phyloP scores from a whole-genome alignment of 1,284 basidiomycete genomes.

The Xerocomus minutiporus region DNA sequence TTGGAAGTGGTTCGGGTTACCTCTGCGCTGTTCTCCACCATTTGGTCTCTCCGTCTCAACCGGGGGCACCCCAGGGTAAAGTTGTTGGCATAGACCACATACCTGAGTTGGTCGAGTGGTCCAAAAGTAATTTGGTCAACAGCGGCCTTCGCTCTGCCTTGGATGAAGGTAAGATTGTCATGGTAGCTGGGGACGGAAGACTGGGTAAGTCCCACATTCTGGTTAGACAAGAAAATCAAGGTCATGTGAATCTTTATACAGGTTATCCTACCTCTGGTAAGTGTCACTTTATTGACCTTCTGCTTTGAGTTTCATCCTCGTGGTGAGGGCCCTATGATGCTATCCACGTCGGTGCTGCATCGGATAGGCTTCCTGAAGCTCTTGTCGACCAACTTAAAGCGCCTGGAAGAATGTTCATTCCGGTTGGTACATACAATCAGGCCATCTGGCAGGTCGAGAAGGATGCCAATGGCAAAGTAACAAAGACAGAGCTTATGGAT shows the following conservation, averaged over 20 bases:
- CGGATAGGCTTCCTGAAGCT: constrained; percentile 67
- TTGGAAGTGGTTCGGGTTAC: constrained; percentile 79
- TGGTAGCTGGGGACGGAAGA: constrained; percentile 80
- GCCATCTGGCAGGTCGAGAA: constrained; percentile 80
- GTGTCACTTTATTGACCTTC: background rate
- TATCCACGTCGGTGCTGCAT: constrained; percentile 95
- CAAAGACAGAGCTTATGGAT: constrained; percentile 68
- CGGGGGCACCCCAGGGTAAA: constrained; percentile 44
- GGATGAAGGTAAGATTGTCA: constrained; percentile 49
- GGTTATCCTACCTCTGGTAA: constrained; percentile 31
- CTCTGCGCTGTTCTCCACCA: constrained; percentile 74
- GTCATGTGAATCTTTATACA: constrained; percentile 4
- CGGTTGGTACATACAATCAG: constrained; percentile 69
- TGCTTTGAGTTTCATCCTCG: background rate
- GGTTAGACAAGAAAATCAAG: background rate
- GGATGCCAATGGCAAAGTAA: constrained; percentile 66
- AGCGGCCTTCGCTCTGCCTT: constrained; percentile 63
- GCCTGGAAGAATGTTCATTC: constrained; percentile 92
- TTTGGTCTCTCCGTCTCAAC: constrained; percentile 45
- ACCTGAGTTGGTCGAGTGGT: constrained; percentile 69
- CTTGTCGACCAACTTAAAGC: constrained; percentile 79
- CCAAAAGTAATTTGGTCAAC: constrained; percentile 59
- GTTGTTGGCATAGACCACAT: constrained; percentile 95
- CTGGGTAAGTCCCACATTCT: constrained; percentile 42
- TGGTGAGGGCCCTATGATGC: constrained; percentile 71